A percentile compares a stretch with the other conserved stretches of the same genome.
These are phyloP conservation scores for Quercus gilva DNA, from an alignment of 306 rosid species.

Conservation along the genomic window DNA sequence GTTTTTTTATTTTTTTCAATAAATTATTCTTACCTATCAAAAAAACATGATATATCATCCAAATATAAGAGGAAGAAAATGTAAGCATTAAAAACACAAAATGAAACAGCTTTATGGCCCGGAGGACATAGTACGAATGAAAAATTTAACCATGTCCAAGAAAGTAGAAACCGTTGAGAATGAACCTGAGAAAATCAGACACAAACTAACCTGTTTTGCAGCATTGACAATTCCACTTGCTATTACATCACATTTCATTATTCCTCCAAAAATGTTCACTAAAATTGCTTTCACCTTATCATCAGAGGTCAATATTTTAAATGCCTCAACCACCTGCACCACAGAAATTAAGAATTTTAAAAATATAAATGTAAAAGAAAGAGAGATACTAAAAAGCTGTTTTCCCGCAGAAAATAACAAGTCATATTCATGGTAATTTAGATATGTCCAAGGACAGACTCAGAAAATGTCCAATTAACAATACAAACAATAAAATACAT, in stretches of 20 bases:
- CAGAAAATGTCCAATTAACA: not conserved
- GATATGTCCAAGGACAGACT: not conserved
- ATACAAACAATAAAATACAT: not conserved
- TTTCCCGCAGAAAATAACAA: not conserved
- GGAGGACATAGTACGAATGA: slow-evolving; percentile 5
- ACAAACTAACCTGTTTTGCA: slow-evolving; percentile 71
- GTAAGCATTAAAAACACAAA: not conserved
- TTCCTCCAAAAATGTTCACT: slow-evolving; percentile 98
- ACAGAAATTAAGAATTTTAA: slow-evolving; percentile 21
- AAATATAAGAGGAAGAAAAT: not conserved
- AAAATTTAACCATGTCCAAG: not conserved
- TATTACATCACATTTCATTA: slow-evolving; percentile 97
- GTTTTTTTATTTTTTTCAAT: not conserved
- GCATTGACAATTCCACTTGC: slow-evolving; percentile 99
- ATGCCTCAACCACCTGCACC: slow-evolving; percentile 90
- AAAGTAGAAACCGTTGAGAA: not conserved
- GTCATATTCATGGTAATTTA: not conserved
- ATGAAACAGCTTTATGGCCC: slow-evolving; percentile 4
- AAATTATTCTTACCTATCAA: not conserved
- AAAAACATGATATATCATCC: not conserved
- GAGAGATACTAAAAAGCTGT: not conserved
- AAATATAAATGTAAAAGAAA: not conserved
- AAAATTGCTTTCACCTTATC: slow-evolving; percentile 96
- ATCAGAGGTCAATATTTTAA: slow-evolving; percentile 93
- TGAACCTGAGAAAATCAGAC: not conserved